Percentiles rank a stretch among this genome's conserved stretches.
Evolutionary conservation across 2,329 filamentous ascomycete genomes (phyloP).

Genomic region (Verticillium tricorpus): DNA sequence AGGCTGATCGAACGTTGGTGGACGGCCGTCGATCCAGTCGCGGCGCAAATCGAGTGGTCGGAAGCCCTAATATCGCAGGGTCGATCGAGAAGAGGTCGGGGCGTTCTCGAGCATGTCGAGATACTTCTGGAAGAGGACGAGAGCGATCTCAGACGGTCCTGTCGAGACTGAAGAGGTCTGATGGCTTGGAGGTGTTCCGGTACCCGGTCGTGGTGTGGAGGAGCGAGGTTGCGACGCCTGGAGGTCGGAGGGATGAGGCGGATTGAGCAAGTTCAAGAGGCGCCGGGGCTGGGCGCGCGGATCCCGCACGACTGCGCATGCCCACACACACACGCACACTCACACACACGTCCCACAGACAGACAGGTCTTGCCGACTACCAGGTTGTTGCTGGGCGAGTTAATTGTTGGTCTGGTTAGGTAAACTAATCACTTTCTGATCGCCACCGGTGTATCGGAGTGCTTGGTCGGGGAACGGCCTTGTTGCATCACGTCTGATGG

Average conservation of each 20-base stretch:
- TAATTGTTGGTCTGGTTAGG: background rate
- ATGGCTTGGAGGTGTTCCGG: background rate
- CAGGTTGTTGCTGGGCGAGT: background rate
- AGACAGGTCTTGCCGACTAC: background rate
- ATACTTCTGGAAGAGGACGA: background rate
- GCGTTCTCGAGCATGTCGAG: background rate
- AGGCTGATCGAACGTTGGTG: background rate
- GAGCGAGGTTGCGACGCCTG: background rate
- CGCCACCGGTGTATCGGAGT: background rate
- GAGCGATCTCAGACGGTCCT: background rate
- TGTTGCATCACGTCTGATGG: background rate
- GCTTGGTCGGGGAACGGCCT: background rate
- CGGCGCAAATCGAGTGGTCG: background rate
- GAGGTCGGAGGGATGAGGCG: slow-evolving; percentile 5
- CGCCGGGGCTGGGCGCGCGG: background rate
- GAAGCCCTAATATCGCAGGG: background rate
- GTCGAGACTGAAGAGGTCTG: background rate
- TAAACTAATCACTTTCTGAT: background rate
- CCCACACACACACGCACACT: background rate
- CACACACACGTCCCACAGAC: background rate
- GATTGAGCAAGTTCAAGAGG: slow-evolving; percentile 15
- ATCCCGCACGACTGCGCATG: background rate
- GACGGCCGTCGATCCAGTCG: background rate
- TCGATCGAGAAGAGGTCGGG: background rate
- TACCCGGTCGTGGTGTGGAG: background rate